Percentiles rank a stretch among this genome's conserved stretches.
Conservation (phyloP, 306 rosid genomes). For the Prunus padus region DNA sequence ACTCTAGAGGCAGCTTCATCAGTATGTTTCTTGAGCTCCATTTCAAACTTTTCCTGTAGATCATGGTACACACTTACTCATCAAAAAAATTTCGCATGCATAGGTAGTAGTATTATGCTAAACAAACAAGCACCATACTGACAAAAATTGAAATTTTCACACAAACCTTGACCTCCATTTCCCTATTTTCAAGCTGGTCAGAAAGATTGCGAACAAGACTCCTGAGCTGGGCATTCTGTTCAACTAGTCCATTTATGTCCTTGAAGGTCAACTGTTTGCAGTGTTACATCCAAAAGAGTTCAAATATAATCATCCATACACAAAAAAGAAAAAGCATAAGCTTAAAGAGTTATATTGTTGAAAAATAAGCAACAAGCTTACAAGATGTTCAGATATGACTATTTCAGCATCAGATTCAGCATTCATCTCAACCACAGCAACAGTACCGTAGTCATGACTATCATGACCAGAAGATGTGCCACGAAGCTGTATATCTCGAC, state of each 20-base stretch:
- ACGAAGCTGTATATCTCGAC: conserved; percentile 92
- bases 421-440: conserved; percentile 33
- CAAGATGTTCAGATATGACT: conserved; percentile 82
- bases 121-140: background rate
- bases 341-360: background rate
- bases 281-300: conserved; percentile 15
- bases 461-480: conserved; percentile 60
- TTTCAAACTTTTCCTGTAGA: conserved; percentile 67
- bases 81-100: background rate
- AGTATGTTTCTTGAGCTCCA: conserved; percentile 68
- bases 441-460: conserved; percentile 27
- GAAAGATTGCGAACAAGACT: conserved; percentile 85
- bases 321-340: background rate
- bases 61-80: conserved; percentile 14
- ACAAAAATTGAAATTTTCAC: background rate
- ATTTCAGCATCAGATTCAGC: conserved; percentile 58
- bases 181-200: conserved; percentile 68
- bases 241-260: conserved; percentile 92
- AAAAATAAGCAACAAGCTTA: conserved; percentile 35
- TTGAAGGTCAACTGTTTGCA: conserved; percentile 81
- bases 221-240: conserved; percentile 89
- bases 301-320: background rate
- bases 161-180: conserved; percentile 73
- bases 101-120: background rate
- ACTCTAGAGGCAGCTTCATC: conserved; percentile 84